Evolutionary conservation across 345 rosid species (phyloP), one percentile per base, ranked within the genome.

Genomic region (Brassica nigra): DNA sequence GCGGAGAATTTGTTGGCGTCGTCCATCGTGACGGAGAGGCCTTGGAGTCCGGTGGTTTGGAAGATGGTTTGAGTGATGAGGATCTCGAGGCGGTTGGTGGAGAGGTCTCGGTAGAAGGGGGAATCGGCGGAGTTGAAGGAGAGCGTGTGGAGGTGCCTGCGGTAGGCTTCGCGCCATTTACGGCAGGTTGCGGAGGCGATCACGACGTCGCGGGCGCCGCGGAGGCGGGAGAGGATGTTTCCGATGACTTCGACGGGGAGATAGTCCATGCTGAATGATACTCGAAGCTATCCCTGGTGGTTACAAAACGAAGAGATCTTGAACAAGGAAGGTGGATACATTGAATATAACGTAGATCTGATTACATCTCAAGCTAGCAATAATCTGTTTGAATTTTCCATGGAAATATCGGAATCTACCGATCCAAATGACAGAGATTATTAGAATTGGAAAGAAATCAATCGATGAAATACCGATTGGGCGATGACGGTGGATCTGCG

Each of bases 161-260:
- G 84, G 61, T 76, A 90, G 70, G 98, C 97, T 86, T 95, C 90
- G 30, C 87, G 88, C 98, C 97, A 93, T 68, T 91, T 95, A 47
- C 81, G 65, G 86, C 97, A 95, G 7, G 93, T 87, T 30, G 89
- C 84, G 34, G 98, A 92, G 71, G 98, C 98, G 71, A 92, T 81
- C 66, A 92, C 90, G 68, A 87, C 92, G 78, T 91, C 98, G 1
- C 96, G 86, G 4, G 97, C 99, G 62, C 95, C 92, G 33, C 84
- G 86, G 37, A 95, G 90, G 44, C 81, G 86, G n/a, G 94, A 92
- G 37, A 95, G 81, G 74, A 95, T 90, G 81, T 91, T 91, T 65
- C 99, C 97, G 76, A 93, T 85, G 31, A 95, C 98, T 83, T 93
- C 97, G 16, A 90, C 90, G 8, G 98, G 98, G 79, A 95, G 89